phyloP scores from a whole-genome alignment of 2,329 filamentous ascomycete genomes.

The Ceratocystis papillata region DNA sequence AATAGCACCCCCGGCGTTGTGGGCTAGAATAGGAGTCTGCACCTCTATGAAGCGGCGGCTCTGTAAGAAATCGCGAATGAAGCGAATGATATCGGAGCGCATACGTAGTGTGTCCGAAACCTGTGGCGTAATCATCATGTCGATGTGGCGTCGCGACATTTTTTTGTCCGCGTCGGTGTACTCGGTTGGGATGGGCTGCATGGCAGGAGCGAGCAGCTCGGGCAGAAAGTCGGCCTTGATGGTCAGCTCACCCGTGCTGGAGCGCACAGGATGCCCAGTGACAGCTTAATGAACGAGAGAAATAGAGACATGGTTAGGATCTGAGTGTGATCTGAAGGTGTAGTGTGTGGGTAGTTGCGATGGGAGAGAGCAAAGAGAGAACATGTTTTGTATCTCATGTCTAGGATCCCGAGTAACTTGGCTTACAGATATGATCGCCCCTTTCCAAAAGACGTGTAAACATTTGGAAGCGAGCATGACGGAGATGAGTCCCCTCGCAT shows the following conservation, averaged over 20 bases:
- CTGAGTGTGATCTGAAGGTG: no score
- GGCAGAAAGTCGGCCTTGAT: conserved; percentile 59
- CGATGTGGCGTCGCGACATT: conserved; percentile 69
- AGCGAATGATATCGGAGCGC: conserved; percentile 62
- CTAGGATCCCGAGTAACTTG: background rate
- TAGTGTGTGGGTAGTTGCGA: background rate
- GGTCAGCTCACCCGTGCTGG: conserved; percentile 63
- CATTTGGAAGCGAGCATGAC: conserved; percentile 42
- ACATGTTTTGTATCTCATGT: background rate
- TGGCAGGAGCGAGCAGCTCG: conserved; percentile 60
- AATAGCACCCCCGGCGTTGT: conserved; percentile 72
- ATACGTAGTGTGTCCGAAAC: conserved; percentile 60
- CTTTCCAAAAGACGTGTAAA: conserved; percentile 58
- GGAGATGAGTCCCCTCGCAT: conserved; percentile 30
- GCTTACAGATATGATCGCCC: conserved; percentile 74
- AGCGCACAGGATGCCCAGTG: conserved; percentile 58
- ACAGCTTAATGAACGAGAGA: conserved; percentile 43
- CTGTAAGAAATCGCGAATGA: conserved; percentile 63
- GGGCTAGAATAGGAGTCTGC: conserved; percentile 76
- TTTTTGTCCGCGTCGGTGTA: conserved; percentile 61
- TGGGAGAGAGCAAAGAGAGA: background rate
- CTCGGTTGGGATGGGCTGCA: conserved; percentile 65
- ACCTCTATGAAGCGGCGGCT: conserved; percentile 70
- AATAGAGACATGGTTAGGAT: conserved; percentile 5
- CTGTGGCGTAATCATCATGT: conserved; percentile 65